Evolutionary conservation across 1,139 yeast species (phyloP), one percentile per base, ranked within the genome.

Genomic region (Nakaseomyces nivariensis): DNA sequence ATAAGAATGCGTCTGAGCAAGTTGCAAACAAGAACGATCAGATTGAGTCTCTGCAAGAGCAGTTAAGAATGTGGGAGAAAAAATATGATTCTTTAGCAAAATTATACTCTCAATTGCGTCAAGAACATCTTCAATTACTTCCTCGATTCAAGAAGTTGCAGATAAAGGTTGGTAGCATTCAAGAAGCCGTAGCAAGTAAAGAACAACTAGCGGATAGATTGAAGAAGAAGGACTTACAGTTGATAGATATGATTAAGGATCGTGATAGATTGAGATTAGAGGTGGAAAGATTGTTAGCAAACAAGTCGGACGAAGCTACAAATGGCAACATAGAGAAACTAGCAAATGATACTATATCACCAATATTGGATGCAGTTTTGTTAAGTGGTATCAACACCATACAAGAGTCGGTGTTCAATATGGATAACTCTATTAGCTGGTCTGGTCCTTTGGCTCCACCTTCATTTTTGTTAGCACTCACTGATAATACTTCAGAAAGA

Each of bases 11-110:
- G 0, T 75, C 81, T 36, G 84, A 82, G 63, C 96, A 88, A 65
- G 68, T 87, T 47, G 81, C 81, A 6, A 76, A 90, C 6, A 88
- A 86, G 61, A 89, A 86, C 58, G 95, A 86, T 53, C 82, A 83
- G 61, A 72, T 85, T 49, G 74, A 71, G 45, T 76, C 78, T 51
- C 67, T 86, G 51, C 90, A 85, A 61, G 94, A 86, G 49, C 96
- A 88, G 67, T 76, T 85, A 45, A 72, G 70, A 37, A 77, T 81
- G 54, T 89, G 96, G 96, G 81, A 87, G 53, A 79, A 78, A 52
- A 90, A 90, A 68, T 90, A 90, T 67, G 96, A 89, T 63, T 79
- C 95, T 0, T 74, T 90, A 57, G 97, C 97, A 4, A 87, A 88
- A 62, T 73, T 90, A 54, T 90, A 90, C 64, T 84, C 96, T 1